Evolutionary conservation across 2,329 filamentous ascomycete genomes (phyloP), one percentile per base, ranked within the genome.

Genomic region (Capronia epimyces): DNA sequence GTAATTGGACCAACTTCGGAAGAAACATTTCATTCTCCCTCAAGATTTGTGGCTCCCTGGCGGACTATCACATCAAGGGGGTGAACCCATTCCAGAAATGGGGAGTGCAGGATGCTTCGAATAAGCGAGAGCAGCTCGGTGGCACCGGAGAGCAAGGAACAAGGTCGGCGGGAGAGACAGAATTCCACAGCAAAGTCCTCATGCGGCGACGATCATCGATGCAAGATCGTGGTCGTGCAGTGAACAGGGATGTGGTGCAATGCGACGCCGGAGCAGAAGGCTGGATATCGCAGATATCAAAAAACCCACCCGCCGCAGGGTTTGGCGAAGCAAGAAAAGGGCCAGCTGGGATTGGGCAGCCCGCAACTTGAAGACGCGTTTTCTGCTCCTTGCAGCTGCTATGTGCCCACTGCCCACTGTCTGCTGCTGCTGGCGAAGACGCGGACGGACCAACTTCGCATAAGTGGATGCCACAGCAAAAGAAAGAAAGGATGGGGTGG

Each of bases 171-270:
- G n/a, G n/a, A n/a, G n/a, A n/a, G n/a, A n/a, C n/a, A 22, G 20
- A 42, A 24, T 42, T 49, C 31, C 51, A 52, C 46, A 15, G 36
- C 21, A 51, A 52, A 43, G 40, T 43, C 24, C 29, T 49, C 36
- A 45, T 52, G 55, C 55, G 52, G 36, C 44, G 51, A 43, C 46
- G 55, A 57, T 57, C 55, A 49, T 20, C 18, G 16, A 57, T 55
- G 55, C 55, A 49, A 55, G 55, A 57, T 57, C 51, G 39, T 41
- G 41, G 42, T 29, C 46, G 22, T 50, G 55, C 52, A 53, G 50
- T 45, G 43, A 49, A 36, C 50, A 47, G 47, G 40, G 50, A 53
- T 50, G 50, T 43, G 40, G 47, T 53, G 50, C 50, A 46, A 49
- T 55, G 55, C 49, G 41, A 48, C 36, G 22, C 39, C 36, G 36